phyloP scores from a whole-genome alignment of 441 rosid genomes.

The Geranium incanum region DNA sequence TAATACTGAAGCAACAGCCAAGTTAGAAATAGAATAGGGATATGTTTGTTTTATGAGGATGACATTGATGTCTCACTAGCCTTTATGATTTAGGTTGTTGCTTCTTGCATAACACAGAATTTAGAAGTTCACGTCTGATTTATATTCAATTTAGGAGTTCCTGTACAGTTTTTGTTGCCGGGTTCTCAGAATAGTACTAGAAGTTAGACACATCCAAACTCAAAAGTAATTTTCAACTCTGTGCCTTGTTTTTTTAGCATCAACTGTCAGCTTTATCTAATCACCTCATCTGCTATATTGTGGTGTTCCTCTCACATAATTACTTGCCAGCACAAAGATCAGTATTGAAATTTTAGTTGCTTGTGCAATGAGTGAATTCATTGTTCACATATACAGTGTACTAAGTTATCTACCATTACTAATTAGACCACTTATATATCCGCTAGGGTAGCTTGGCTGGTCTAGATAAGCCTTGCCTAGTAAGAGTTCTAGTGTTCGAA shows the following conservation, averaged over 20 bases:
- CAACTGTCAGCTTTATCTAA: slow-evolving; percentile 2
- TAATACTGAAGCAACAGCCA: neutral
- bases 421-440: neutral
- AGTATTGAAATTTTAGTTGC: neutral
- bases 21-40: neutral
- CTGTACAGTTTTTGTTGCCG: neutral
- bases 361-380: neutral
- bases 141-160: neutral
- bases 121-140: neutral
- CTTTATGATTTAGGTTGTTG: neutral
- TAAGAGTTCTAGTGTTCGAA: too few relatives aligned
- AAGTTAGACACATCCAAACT: neutral
- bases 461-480: too few relatives aligned
- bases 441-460: too few relatives aligned
- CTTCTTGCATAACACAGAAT: neutral
- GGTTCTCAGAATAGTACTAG: neutral
- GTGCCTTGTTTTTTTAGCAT: neutral
- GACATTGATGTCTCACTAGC: neutral
- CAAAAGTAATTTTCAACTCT: neutral
- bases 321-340: slow-evolving; percentile 1
- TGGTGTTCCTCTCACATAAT: neutral
- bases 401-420: slow-evolving; percentile 13
- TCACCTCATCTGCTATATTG: slow-evolving; percentile 7
- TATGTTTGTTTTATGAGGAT: neutral
- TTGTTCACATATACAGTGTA: neutral